Conservation (phyloP, 1,284 basidiomycete genomes). For the Trichosporon inkin region DNA sequence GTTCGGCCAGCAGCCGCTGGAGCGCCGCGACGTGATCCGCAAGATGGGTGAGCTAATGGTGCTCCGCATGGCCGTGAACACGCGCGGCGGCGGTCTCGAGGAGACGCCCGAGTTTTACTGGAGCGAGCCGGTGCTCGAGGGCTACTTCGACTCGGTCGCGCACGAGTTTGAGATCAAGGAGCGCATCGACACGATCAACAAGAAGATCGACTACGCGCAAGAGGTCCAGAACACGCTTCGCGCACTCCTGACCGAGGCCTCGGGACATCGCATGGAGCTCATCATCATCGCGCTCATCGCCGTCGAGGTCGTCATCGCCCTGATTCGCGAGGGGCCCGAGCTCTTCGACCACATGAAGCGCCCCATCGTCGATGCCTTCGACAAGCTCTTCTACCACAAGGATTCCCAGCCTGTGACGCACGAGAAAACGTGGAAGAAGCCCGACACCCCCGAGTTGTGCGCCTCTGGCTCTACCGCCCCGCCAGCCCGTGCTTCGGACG, state of each 20-base stretch:
- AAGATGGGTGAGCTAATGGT: conserved; percentile 83
- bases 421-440: background rate
- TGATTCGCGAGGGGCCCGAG: conserved; percentile 28
- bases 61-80: conserved; percentile 79
- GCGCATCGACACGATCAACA: conserved; percentile 74
- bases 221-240: conserved; percentile 64
- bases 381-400: conserved; percentile 12
- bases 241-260: conserved; percentile 76
- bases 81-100: conserved; percentile 79
- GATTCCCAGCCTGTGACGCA: background rate
- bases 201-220: conserved; percentile 87
- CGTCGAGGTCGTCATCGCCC: conserved; percentile 77
- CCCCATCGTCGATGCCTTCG: conserved; percentile 14
- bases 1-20: conserved; percentile 75
- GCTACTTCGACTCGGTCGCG: conserved; percentile 76
- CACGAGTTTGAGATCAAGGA: conserved; percentile 75
- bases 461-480: background rate
- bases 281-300: conserved; percentile 86
- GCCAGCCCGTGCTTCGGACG: background rate
- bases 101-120: conserved; percentile 83
- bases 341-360: conserved; percentile 22
- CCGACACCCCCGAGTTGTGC: background rate
- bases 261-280: conserved; percentile 80
- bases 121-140: conserved; percentile 81
- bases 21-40: conserved; percentile 71